Base-by-base conservation (phyloP, 495 filamentous ascomycete species). In the Lasiosphaeriaceae sp. region DNA sequence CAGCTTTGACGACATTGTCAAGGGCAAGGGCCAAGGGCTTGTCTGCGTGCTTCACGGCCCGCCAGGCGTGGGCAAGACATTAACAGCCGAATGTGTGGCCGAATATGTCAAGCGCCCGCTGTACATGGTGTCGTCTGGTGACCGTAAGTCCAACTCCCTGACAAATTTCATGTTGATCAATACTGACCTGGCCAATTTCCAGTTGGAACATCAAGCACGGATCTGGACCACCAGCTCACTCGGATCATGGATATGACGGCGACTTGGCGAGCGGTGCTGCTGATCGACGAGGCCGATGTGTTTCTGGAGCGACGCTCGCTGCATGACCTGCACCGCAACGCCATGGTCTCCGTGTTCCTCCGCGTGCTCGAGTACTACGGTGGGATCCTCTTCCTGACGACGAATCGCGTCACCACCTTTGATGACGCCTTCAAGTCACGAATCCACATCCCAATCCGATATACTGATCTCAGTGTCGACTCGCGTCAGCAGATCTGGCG, bases 261-360 rank as follows among this genome's bases (percentile, higher is more conserved):
- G 24, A 83, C 24, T 50, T 86, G 80, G 82, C 74, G 77, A 20
- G 77, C 74, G 22, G 71, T 86, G 5, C 64, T 86, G 0, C 71
- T 85, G 8, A 68, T 83, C 2, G 80, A 83, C n/a, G n/a, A n/a
- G n/a, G n/a, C n/a, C n/a, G n/a, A n/a, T n/a, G n/a, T n/a, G n/a
- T n/a, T n/a, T n/a, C 59, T 83, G 1, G 65, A 73, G 43, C 67
- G 75, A 52, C 75, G 81, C 16, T 69, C 64, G n/a, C 61, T 65
- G 31, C 54, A 71, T 46, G 44, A 64, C 63, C 19, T 73, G 80
- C 48, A 77, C 80, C 59, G 66, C 70, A 79, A 57, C 59, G 74
- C 74, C 11, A 67, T 84, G 2, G 81, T 84, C 1, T 72, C 70
- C 7, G 74, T 78, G 3, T 81, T 82, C 67, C 72, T 80, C 2